Percentiles rank a stretch among this genome's conserved stretches.
Evolutionary conservation across 495 filamentous ascomycete species (phyloP).

Genomic region (Penicillium longicatenatum): DNA sequence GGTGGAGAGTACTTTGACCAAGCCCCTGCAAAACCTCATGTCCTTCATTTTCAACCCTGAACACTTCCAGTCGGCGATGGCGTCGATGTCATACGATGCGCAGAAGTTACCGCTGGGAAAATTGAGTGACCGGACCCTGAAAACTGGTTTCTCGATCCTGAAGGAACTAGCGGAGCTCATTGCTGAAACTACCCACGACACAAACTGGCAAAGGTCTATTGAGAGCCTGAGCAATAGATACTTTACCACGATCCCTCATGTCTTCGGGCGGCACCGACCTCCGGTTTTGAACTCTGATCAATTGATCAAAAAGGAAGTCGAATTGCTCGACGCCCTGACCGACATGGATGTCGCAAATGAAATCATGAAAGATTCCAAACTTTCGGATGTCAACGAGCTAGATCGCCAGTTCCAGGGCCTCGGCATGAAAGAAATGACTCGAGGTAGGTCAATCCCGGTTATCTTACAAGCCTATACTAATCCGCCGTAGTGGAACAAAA

Average conservation of each 20-base stretch:
- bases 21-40: constrained; percentile 66
- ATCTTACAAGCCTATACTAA: neutral
- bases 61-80: constrained; percentile 65
- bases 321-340: constrained; percentile 71
- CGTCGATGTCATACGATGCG: constrained; percentile 71
- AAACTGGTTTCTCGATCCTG: constrained; percentile 67
- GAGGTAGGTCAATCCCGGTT: constrained; percentile 32
- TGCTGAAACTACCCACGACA: constrained; percentile 47
- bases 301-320: constrained; percentile 71
- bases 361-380: constrained; percentile 69
- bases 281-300: constrained; percentile 57
- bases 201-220: constrained; percentile 51
- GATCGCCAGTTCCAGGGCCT: constrained; percentile 73
- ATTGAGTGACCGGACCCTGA: constrained; percentile 74
- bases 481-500: constrained; percentile 47
- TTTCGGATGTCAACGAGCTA: constrained; percentile 57
- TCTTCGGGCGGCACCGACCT: constrained; percentile 72
- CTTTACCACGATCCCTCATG: constrained; percentile 81
- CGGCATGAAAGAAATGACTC: constrained; percentile 73
- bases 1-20: constrained; percentile 55
- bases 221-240: constrained; percentile 71
- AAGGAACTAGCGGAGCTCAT: constrained; percentile 72
- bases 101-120: constrained; percentile 82
- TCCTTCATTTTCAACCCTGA: constrained; percentile 79
- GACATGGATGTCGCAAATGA: constrained; percentile 81